These are phyloP conservation scores for Dipteronia sinensis DNA, from an alignment of 345 rosid genomes.

Conservation along the genomic window DNA sequence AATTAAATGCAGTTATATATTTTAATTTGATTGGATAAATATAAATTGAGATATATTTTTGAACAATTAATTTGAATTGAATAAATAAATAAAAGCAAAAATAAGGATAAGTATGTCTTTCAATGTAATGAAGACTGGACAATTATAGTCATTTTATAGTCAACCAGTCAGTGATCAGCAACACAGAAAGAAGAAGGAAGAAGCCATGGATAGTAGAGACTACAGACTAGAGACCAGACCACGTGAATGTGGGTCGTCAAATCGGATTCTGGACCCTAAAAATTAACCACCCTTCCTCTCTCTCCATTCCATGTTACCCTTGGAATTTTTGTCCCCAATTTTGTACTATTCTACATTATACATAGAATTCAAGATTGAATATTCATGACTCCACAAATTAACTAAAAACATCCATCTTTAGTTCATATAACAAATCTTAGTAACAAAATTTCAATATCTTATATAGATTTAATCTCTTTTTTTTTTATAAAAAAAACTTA, in stretches of 20 bases:
- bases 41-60: too few relatives aligned
- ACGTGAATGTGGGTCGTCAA: conserved; percentile 35
- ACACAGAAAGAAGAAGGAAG: neutral
- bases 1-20: too few relatives aligned
- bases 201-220: neutral
- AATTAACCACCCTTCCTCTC: neutral
- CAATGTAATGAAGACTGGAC: neutral
- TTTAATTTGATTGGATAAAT: too few relatives aligned
- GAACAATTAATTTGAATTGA: too few relatives aligned
- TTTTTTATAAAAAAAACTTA: neutral
- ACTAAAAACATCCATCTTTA: neutral
- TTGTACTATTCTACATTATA: neutral
- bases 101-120: neutral
- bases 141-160: neutral
- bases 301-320: conserved; percentile 26
- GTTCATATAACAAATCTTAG: neutral
- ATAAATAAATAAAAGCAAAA: neutral
- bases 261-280: conserved; percentile 14
- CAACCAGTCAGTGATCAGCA: neutral
- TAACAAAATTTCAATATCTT: neutral
- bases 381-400: neutral
- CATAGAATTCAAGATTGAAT: neutral
- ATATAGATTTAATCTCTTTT: neutral
- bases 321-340: conserved; percentile 36
- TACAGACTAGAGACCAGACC: conserved; percentile 14